Percentiles rank a stretch among this genome's conserved stretches.
Conservation (phyloP, 2,329 filamentous ascomycete species). For the Aspergillus sp. region DNA sequence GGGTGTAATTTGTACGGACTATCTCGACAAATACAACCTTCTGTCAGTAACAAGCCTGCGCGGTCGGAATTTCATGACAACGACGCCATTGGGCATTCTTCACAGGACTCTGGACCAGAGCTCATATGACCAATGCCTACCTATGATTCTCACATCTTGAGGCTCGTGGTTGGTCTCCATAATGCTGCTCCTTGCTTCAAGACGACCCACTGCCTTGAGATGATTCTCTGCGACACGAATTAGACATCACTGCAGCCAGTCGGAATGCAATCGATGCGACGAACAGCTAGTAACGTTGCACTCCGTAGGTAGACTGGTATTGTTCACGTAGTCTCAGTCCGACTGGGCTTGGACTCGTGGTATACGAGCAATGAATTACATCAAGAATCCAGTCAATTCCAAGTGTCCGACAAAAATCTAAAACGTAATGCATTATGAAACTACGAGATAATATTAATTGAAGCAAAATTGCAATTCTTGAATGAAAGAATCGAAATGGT, state of each 20-base stretch:
- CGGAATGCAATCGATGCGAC: background rate
- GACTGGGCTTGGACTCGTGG: too few relatives aligned
- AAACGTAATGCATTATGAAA: too few relatives aligned
- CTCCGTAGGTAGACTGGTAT: too few relatives aligned
- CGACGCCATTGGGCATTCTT: too few relatives aligned
- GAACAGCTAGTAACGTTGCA: background rate
- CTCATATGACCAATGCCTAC: too few relatives aligned
- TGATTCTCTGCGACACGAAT: background rate
- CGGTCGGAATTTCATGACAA: too few relatives aligned
- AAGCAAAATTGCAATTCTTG: background rate
- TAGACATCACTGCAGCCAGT: background rate
- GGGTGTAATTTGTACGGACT: background rate
- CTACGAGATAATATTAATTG: background rate
- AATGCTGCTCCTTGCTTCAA: background rate
- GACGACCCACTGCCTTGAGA: background rate
- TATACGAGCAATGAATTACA: too few relatives aligned
- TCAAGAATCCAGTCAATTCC: too few relatives aligned
- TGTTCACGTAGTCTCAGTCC: too few relatives aligned
- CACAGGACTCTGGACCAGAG: too few relatives aligned
- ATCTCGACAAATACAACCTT: background rate
- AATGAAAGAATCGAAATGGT: background rate
- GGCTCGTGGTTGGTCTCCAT: background rate
- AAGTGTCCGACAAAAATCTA: too few relatives aligned
- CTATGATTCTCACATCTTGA: background rate
- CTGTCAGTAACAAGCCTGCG: too few relatives aligned